Conservation (phyloP, 2,329 filamentous ascomycete genomes). For the Ophiocordyceps camponoti-rufipedis region DNA sequence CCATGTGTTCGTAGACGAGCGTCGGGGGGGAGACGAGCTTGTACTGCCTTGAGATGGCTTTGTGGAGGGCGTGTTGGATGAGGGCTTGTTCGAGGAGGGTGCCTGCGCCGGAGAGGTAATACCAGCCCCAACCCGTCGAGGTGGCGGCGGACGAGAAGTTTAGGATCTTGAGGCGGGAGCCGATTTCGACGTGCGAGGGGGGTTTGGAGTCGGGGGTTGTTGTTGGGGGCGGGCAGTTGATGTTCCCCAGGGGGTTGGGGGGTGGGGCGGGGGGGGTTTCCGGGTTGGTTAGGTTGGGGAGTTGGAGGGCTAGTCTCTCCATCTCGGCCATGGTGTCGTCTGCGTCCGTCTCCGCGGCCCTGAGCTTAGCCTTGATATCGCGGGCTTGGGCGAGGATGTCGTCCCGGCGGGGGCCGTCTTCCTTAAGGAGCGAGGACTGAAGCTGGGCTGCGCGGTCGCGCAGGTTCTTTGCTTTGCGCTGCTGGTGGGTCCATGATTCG, state of each 20-base stretch:
- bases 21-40: slow-evolving; percentile 66
- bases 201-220: slow-evolving; percentile 21
- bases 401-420: slow-evolving; percentile 15
- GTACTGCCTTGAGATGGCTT: slow-evolving; percentile 61
- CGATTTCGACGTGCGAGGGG: slow-evolving; percentile 74
- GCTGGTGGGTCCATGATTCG: slow-evolving; percentile 39
- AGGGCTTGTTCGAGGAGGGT: slow-evolving; percentile 91
- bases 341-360: slow-evolving; percentile 42
- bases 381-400: slow-evolving; percentile 45
- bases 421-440: too few species aligned
- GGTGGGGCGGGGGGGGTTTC: slow-evolving; percentile 49
- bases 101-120: slow-evolving; percentile 82
- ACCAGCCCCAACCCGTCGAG: slow-evolving; percentile 95
- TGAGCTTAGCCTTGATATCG: slow-evolving; percentile 42
- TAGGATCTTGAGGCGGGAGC: slow-evolving; percentile 67
- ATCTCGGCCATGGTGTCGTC: slow-evolving; percentile 45
- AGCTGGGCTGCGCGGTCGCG: too few species aligned
- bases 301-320: slow-evolving; percentile 51
- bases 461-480: slow-evolving; percentile 21
- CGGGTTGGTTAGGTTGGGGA: slow-evolving; percentile 66
- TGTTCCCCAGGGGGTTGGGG: slow-evolving; percentile 52
- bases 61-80: slow-evolving; percentile 63
- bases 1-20: slow-evolving; percentile 83
- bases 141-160: slow-evolving; percentile 70
- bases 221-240: slow-evolving; percentile 47